Evolutionary conservation across 2,329 filamentous ascomycete genomes (phyloP).

Genomic region (Fusarium nodosum): DNA sequence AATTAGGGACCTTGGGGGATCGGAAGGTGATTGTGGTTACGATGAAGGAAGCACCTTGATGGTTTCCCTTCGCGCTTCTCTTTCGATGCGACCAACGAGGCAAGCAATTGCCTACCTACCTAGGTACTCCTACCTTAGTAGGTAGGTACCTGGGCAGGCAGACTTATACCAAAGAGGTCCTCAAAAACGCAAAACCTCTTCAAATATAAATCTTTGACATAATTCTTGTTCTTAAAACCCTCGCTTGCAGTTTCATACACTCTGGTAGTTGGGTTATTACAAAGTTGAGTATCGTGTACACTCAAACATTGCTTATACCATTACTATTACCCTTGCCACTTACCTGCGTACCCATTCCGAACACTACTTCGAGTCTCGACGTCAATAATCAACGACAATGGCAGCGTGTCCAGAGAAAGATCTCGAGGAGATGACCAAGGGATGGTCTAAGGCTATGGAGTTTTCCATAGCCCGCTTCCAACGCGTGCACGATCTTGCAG

Average conservation of each 20-base stretch:
- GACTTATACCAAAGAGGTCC: constrained; percentile 30
- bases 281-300: not conserved
- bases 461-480: constrained; percentile 55
- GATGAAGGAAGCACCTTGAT: constrained; percentile 39
- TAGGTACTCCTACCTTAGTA: too few relatives aligned
- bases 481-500: constrained; percentile 52
- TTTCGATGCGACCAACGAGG: constrained; percentile 1
- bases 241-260: not conserved
- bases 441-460: constrained; percentile 56
- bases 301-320: constrained; percentile 9
- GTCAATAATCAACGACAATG: constrained; percentile 34
- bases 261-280: not conserved
- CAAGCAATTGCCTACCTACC: too few relatives aligned
- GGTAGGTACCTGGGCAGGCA: not conserved
- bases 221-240: not conserved
- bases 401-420: constrained; percentile 49
- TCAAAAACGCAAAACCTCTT: not conserved
- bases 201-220: not conserved
- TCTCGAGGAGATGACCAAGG: constrained; percentile 55
- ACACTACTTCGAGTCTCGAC: not conserved
- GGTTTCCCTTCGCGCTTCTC: constrained; percentile 22
- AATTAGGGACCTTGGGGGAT: constrained; percentile 22
- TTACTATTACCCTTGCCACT: not conserved
- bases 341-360: not conserved
- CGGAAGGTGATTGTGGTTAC: not conserved